phyloP scores from a whole-genome alignment of 192 early-diverging fungal species.

The Entomortierella chlamydospora region DNA sequence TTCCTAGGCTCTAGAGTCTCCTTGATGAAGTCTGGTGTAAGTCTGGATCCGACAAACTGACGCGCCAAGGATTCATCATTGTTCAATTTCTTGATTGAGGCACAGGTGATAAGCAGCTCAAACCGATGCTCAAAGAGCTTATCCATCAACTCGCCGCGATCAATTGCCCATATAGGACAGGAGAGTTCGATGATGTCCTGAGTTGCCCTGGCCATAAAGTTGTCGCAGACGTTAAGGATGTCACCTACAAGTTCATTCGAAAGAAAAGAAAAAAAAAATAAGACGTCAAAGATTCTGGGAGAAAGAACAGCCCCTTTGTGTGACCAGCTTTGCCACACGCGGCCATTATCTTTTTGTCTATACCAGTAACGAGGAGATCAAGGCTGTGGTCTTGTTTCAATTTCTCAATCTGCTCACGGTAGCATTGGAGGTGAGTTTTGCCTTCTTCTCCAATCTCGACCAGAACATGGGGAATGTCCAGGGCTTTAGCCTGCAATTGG shows the following conservation, averaged over 20 bases:
- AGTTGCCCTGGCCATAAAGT: slow-evolving; percentile 69
- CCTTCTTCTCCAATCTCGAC: slow-evolving; percentile 53
- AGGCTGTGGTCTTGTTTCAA: slow-evolving; percentile 58
- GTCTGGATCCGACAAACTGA: slow-evolving; percentile 55
- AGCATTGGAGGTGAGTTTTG: slow-evolving; percentile 62
- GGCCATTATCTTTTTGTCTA: neutral
- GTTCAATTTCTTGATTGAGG: slow-evolving; percentile 52
- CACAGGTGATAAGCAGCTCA: slow-evolving; percentile 54
- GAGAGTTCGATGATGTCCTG: slow-evolving; percentile 60
- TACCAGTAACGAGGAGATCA: slow-evolving; percentile 66
- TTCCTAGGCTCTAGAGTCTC: slow-evolving; percentile 48
- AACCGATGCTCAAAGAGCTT: slow-evolving; percentile 56
- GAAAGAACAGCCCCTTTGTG: neutral
- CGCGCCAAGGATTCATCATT: slow-evolving; percentile 47
- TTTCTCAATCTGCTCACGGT: slow-evolving; percentile 54
- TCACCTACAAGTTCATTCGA: slow-evolving; percentile 62
- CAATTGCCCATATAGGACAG: slow-evolving; percentile 68
- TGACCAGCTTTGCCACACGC: neutral
- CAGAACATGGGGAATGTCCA: slow-evolving; percentile 59
- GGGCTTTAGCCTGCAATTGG: slow-evolving; percentile 58
- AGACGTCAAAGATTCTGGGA: neutral
- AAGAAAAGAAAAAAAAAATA: too few relatives aligned
- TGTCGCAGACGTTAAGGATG: slow-evolving; percentile 68
- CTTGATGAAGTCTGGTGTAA: slow-evolving; percentile 57
- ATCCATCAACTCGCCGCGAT: slow-evolving; percentile 57